Conservation (phyloP, 345 rosid genomes). For the Clausena lansium region DNA sequence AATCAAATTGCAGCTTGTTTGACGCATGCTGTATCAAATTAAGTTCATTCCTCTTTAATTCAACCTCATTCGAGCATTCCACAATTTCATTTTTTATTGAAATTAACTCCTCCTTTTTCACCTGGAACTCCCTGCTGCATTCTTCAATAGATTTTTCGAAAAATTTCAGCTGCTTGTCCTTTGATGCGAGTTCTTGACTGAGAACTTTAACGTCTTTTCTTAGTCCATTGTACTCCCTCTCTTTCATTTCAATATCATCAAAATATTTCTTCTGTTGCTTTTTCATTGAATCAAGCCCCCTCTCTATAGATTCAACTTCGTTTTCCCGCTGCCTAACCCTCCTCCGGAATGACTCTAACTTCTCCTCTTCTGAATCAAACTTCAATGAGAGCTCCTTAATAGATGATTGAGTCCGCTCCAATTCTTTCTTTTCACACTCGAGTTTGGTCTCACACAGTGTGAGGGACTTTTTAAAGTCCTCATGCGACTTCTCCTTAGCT, state of each 20-base stretch:
- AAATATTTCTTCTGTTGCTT: neutral
- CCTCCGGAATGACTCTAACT: conserved; percentile 8
- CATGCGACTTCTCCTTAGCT: conserved; percentile 10
- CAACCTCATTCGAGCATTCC: conserved; percentile 8
- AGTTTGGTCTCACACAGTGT: conserved; percentile 4
- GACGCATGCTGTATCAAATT: neutral
- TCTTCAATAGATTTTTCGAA: conserved; percentile 19
- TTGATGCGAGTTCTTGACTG: neutral
- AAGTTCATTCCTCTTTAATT: conserved; percentile 24
- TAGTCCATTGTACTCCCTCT: neutral
- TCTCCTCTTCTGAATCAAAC: conserved; percentile 13
- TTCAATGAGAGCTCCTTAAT: conserved; percentile 13
- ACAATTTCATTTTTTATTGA: conserved; percentile 20
- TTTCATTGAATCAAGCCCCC: conserved; percentile 17
- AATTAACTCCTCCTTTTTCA: conserved; percentile 17
- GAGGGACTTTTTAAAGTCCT: conserved; percentile 10
- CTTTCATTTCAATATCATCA: conserved; percentile 17
- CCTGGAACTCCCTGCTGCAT: conserved; percentile 14
- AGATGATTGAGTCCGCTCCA: conserved; percentile 13
- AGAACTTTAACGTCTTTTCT: neutral
- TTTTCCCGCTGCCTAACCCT: neutral
- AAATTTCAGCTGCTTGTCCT: conserved; percentile 14
- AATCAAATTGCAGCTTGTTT: conserved; percentile 19
- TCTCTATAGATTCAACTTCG: conserved; percentile 19
- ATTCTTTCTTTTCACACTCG: neutral